Base-by-base conservation (phyloP, 768 basidiomycete species). In the Epithele typhae region DNA sequence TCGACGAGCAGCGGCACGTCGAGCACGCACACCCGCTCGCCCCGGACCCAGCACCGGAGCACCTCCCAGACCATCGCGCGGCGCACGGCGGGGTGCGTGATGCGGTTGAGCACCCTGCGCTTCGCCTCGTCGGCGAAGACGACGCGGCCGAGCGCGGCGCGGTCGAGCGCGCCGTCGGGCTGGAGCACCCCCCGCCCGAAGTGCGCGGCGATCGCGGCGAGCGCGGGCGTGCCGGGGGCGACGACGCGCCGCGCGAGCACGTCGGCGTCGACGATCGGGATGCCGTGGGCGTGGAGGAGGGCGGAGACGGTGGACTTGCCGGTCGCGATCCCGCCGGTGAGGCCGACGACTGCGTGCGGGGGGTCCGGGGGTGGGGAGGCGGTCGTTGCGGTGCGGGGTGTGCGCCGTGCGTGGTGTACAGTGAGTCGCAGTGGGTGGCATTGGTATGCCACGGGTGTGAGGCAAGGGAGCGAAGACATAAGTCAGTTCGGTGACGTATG, bases 191-290 rank as follows among this genome's bases (percentile, higher is more conserved):
- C 76, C 1, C 62, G 58, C 0, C 96, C 94, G 62, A 97, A 98
- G 24, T 73, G 69, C 5, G 69, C 54, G 30, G 81, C 74, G 46
- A 98, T 88, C 21, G 78, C 70, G 23, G 67, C 65, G 58, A 91
- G 84, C 0, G 75, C 87, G 9, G 74, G 75, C 11, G 89, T 88
- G 37, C 91, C 89, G 2, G 93, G 93, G 49, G 80, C 76, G 46
- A 97, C 87, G 46, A 88, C 92, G 55, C 82, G 68, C 32, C 93
- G 84, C 3, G 94, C 91, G 40, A 98, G 75, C 14, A 89, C 52
- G 72, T 98, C 95, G 2, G 95, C 93, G 61, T 99, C 96, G 56
- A 98, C 77, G 55, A 98, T 70, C n/a, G 92, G 89, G 24, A 98
- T 68, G 24, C 64, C 58, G 55, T 82, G 82, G 0, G 74, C 69